phyloP scores from a whole-genome alignment of 805 yeast species.

The Candida boleticola region DNA sequence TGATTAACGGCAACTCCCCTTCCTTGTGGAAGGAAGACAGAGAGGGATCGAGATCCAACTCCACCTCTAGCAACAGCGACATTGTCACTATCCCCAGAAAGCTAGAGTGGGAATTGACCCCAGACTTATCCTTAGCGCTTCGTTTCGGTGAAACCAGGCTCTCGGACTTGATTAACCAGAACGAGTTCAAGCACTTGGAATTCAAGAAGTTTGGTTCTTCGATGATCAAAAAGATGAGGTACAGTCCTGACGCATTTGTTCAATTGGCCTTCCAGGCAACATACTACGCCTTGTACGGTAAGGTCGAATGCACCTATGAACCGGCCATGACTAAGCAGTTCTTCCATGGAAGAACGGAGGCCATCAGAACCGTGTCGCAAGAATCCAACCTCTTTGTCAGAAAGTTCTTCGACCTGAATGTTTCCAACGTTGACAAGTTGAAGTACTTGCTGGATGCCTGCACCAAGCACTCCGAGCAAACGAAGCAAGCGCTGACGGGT shows the following conservation, averaged over 20 bases:
- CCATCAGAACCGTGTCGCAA: slow-evolving; percentile 78
- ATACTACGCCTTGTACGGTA: slow-evolving; percentile 87
- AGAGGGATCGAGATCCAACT: slow-evolving; percentile 41
- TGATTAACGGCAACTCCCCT: slow-evolving; percentile 75
- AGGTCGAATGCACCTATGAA: slow-evolving; percentile 90
- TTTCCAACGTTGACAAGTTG: slow-evolving; percentile 58
- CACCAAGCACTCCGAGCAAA: slow-evolving; percentile 60
- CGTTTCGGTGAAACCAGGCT: slow-evolving; percentile 90
- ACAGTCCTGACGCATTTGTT: slow-evolving; percentile 90
- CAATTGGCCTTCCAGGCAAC: slow-evolving; percentile 95
- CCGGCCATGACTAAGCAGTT: slow-evolving; percentile 94
- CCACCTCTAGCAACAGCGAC: slow-evolving; percentile 24
- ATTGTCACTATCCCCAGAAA: slow-evolving; percentile 74
- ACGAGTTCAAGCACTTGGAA: slow-evolving; percentile 80
- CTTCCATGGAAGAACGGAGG: slow-evolving; percentile 91
- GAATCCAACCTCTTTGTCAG: slow-evolving; percentile 82
- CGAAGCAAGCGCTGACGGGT: slow-evolving; percentile 70
- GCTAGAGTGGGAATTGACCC: slow-evolving; percentile 81
- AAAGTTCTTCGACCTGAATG: slow-evolving; percentile 70
- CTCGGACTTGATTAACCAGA: slow-evolving; percentile 83
- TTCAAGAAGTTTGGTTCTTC: slow-evolving; percentile 72
- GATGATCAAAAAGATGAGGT: slow-evolving; percentile 77
- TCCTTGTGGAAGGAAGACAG: slow-evolving; percentile 56
- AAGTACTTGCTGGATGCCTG: slow-evolving; percentile 67
- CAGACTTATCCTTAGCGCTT: slow-evolving; percentile 71